phyloP scores from a whole-genome alignment of 768 basidiomycete genomes.

The Hericium alpestre region DNA sequence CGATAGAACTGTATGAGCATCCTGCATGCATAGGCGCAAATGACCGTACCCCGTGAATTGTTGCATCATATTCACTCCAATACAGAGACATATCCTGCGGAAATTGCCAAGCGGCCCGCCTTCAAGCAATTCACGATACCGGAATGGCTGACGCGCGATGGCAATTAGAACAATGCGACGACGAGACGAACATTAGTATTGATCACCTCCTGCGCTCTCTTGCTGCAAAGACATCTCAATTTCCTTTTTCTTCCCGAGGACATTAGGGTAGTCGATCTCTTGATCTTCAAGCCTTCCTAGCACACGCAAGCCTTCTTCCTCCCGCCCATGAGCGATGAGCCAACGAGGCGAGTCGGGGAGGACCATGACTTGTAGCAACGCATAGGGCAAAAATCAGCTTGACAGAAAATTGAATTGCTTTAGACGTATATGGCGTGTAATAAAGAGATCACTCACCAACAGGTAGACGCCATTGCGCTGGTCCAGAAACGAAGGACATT shows the following conservation, averaged over 20 bases:
- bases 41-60: slow-evolving; percentile 22
- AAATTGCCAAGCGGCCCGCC: slow-evolving; percentile 29
- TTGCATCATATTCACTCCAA: slow-evolving; percentile 32
- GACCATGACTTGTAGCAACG: neutral
- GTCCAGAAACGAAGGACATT: neutral
- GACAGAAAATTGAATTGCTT: neutral
- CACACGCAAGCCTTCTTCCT: neutral
- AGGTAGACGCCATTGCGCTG: neutral
- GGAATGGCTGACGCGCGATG: slow-evolving; percentile 17
- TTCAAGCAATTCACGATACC: slow-evolving; percentile 24
- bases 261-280: neutral
- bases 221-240: neutral
- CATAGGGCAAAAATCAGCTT: neutral
- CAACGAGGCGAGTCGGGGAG: neutral
- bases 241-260: neutral
- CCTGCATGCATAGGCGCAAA: no score
- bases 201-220: neutral
- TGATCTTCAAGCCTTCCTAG: neutral
- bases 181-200: no score
- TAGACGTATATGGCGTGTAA: neutral
- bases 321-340: neutral
- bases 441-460: neutral
- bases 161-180: no score
- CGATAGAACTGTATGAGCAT: no score
- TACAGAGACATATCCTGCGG: slow-evolving; percentile 26